Percentiles rank a stretch among this genome's conserved stretches.
phyloP scores from a whole-genome alignment of 768 basidiomycete species.

The Sarcodon aspratus region DNA sequence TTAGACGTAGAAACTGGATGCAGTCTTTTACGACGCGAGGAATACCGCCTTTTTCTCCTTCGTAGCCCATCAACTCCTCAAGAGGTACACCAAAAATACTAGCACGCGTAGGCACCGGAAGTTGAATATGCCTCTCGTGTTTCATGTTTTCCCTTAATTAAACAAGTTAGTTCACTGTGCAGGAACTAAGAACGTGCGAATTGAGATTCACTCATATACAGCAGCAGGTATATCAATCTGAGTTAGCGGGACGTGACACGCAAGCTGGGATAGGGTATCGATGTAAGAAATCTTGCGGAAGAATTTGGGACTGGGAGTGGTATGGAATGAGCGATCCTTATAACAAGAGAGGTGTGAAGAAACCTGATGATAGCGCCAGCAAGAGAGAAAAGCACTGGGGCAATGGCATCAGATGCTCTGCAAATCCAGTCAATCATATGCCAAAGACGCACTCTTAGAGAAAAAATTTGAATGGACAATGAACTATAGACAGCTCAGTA shows the following conservation, averaged over 20 bases:
- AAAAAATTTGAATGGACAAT: conserved; percentile 85
- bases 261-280: conserved; percentile 67
- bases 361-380: conserved; percentile 83
- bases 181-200: neutral
- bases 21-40: conserved; percentile 73
- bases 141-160: conserved; percentile 62
- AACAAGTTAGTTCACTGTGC: conserved; percentile 1
- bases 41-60: conserved; percentile 76
- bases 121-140: conserved; percentile 53
- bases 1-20: conserved; percentile 57
- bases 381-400: conserved; percentile 75
- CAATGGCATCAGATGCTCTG: neutral
- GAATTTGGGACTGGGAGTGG: conserved; percentile 65
- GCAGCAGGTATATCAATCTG: conserved; percentile 81
- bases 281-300: conserved; percentile 77
- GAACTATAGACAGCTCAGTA: conserved; percentile 34
- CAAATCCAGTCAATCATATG: neutral
- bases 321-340: neutral
- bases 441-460: conserved; percentile 58
- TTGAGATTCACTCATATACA: conserved; percentile 53
- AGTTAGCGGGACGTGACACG: conserved; percentile 67
- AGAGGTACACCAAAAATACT: conserved; percentile 72
- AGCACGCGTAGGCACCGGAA: conserved; percentile 52
- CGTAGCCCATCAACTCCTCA: conserved; percentile 73
- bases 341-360: neutral